Evolutionary conservation across 2,329 filamentous ascomycete species (phyloP).

Genomic region (Ophiocordyceps camponoti-leonardi): DNA sequence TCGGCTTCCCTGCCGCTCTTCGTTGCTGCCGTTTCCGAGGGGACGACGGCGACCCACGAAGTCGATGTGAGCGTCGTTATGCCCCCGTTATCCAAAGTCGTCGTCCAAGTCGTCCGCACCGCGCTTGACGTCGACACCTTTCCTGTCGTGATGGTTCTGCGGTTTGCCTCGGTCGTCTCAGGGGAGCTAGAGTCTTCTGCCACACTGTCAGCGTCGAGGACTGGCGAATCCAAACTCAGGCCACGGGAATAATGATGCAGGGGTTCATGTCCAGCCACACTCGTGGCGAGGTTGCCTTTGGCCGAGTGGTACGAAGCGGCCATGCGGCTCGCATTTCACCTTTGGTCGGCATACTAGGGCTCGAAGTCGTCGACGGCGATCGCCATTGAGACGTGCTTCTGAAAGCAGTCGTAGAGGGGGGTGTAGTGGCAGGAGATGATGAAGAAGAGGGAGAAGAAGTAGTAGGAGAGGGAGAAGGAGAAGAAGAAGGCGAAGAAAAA

Average conservation of each 20-base stretch:
- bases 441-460: conserved; percentile 8
- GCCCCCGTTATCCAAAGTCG: conserved; percentile 25
- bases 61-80: conserved; percentile 30
- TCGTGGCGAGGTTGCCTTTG: neutral
- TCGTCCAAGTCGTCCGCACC: conserved; percentile 24
- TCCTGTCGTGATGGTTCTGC: conserved; percentile 16
- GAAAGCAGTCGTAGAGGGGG: conserved; percentile 3
- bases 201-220: conserved; percentile 5
- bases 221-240: too few relatives aligned
- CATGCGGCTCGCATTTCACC: neutral
- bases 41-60: conserved; percentile 27
- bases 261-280: neutral
- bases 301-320: neutral
- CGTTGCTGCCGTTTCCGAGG: conserved; percentile 13
- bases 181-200: conserved; percentile 1
- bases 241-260: neutral
- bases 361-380: conserved; percentile 2
- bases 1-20: conserved; percentile 10
- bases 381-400: conserved; percentile 3
- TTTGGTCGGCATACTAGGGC: neutral
- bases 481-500: conserved; percentile 7
- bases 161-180: conserved; percentile 7
- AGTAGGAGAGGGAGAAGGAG: conserved; percentile 7
- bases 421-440: conserved; percentile 5
- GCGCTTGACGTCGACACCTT: conserved; percentile 16